Evolutionary conservation across 805 yeast genomes (phyloP).

Genomic region (Ogataea zsoltii): DNA sequence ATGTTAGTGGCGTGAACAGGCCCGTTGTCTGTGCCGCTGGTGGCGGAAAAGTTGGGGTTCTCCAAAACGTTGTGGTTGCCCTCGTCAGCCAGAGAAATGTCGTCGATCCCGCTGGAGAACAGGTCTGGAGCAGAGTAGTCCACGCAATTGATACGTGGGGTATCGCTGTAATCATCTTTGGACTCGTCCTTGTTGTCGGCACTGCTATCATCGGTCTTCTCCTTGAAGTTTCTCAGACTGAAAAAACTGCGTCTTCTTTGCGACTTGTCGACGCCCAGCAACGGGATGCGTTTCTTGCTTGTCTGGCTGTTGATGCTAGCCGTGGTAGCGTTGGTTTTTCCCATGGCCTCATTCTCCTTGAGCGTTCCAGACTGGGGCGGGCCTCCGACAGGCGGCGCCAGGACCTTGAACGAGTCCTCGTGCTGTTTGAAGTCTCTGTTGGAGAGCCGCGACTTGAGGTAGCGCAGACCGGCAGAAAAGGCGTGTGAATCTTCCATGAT

Average conservation of each 20-base stretch:
- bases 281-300: slow-evolving; percentile 6
- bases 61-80: not conserved
- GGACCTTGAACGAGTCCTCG: slow-evolving; percentile 4
- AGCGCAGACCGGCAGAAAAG: slow-evolving; percentile 26
- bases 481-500: slow-evolving; percentile 23
- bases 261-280: slow-evolving; percentile 3
- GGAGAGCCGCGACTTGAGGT: slow-evolving; percentile 23
- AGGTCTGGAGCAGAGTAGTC: slow-evolving; percentile 6
- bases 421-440: slow-evolving; percentile 17
- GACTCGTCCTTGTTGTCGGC: not conserved
- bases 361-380: slow-evolving; percentile 7
- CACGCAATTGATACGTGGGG: slow-evolving; percentile 19
- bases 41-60: slow-evolving; percentile 1
- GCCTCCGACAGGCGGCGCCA: not conserved
- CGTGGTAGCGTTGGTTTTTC: slow-evolving; percentile 1
- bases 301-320: slow-evolving; percentile 4
- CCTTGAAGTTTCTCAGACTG: slow-evolving; percentile 17
- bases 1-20: not conserved
- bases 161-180: not conserved
- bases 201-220: slow-evolving; percentile 5
- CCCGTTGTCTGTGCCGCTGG: not conserved
- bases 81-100: slow-evolving; percentile 7
- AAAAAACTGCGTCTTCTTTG: slow-evolving; percentile 18
- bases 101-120: slow-evolving; percentile 9
- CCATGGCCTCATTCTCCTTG: slow-evolving; percentile 16